Evolutionary conservation across 2,329 filamentous ascomycete genomes (phyloP).

Genomic region (Trichoderma atrobrunneum): DNA sequence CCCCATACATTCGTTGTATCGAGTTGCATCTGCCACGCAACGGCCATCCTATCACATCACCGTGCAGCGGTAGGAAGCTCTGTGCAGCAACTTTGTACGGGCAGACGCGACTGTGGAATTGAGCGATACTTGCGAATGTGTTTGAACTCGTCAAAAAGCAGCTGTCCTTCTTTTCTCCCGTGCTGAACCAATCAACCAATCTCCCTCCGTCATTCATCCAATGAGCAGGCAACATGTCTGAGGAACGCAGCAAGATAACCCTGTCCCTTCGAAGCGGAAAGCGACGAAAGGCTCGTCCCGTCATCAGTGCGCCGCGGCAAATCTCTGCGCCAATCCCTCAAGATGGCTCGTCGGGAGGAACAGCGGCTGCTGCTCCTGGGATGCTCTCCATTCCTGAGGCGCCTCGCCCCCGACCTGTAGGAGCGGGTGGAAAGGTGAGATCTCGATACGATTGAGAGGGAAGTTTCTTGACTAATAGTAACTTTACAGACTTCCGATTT

Average conservation of each 20-base stretch:
- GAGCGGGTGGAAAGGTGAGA: slow-evolving; percentile 55
- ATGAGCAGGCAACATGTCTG: slow-evolving; percentile 49
- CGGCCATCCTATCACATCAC: neutral
- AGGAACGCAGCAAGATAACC: slow-evolving; percentile 56
- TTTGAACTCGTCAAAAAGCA: neutral
- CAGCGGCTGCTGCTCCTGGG: neutral
- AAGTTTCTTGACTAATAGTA: neutral
- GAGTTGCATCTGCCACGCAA: neutral
- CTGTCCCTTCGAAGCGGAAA: slow-evolving; percentile 57
- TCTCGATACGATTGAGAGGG: neutral
- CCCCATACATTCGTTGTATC: neutral
- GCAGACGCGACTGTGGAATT: neutral
- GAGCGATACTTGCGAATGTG: neutral
- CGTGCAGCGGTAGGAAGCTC: neutral
- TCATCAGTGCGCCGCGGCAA: slow-evolving; percentile 61
- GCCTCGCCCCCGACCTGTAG: slow-evolving; percentile 44
- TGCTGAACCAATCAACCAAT: neutral
- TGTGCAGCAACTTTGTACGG: neutral
- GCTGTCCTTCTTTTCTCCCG: neutral
- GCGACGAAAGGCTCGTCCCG: slow-evolving; percentile 60
- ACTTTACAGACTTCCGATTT: slow-evolving; percentile 66
- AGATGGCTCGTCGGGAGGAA: slow-evolving; percentile 36
- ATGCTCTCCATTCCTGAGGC: slow-evolving; percentile 24
- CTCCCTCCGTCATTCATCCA: neutral
- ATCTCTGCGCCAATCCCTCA: slow-evolving; percentile 61